phyloP scores from a whole-genome alignment of 192 early-diverging fungal genomes.

The Dispira simplex region DNA sequence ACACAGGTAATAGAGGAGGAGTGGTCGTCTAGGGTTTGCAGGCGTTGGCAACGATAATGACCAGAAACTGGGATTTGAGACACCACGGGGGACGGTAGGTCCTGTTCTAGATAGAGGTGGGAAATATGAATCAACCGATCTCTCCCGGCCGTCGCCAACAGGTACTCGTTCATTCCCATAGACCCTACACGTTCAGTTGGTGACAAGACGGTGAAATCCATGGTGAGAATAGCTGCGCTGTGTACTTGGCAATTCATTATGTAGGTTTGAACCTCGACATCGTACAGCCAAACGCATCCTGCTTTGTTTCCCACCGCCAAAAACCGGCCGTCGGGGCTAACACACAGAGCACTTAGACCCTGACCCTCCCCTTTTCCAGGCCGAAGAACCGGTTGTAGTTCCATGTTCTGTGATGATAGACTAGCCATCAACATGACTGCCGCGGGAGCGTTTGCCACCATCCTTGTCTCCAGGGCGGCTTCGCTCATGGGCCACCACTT shows the following conservation, averaged over 20 bases:
- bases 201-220: conserved; percentile 42
- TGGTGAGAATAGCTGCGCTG: conserved; percentile 57
- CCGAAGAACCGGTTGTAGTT: too few species aligned
- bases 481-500: too few species aligned
- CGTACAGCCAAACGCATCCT: conserved; percentile 31
- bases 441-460: too few species aligned
- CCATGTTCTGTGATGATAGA: too few species aligned
- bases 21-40: conserved; percentile 5
- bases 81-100: not conserved
- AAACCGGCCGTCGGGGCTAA: conserved; percentile 42
- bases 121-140: conserved; percentile 9
- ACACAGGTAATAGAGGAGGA: conserved; percentile 2
- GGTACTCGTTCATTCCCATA: not conserved
- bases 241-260: conserved; percentile 38
- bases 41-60: not conserved
- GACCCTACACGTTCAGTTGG: not conserved
- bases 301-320: conserved; percentile 57
- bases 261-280: not conserved
- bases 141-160: not conserved
- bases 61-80: not conserved
- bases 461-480: too few species aligned
- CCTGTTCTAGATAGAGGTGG: not conserved
- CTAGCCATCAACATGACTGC: too few species aligned
- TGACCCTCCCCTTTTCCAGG: too few species aligned
- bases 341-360: conserved; percentile 35